Conservation (phyloP, 1,284 basidiomycete species). For the Cystobasidium sp. region DNA sequence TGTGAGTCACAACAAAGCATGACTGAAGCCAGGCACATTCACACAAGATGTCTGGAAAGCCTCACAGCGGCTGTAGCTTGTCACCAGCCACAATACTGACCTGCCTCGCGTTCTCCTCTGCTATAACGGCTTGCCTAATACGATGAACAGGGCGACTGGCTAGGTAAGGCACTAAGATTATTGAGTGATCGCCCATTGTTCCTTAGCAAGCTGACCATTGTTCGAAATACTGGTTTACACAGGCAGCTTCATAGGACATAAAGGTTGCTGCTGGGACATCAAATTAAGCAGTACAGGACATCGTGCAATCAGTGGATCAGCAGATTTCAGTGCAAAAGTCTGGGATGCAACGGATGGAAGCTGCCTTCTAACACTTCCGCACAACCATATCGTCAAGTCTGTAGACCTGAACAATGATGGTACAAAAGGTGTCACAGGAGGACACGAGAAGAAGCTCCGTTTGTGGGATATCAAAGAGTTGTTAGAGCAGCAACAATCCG, state of each 20-base stretch:
- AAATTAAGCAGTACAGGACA: constrained; percentile 74
- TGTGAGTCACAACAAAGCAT: constrained; percentile 24
- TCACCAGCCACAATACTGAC: background rate
- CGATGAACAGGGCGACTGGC: constrained; percentile 22
- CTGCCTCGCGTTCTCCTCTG: background rate
- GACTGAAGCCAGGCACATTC: background rate
- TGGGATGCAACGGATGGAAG: constrained; percentile 95
- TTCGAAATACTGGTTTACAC: background rate
- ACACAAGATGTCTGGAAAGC: background rate
- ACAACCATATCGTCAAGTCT: constrained; percentile 96
- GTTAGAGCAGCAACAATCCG: constrained; percentile 56
- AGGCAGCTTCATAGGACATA: constrained; percentile 92
- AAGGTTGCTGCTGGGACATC: constrained; percentile 97
- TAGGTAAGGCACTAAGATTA: constrained; percentile 40
- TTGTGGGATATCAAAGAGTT: constrained; percentile 84
- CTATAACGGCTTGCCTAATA: background rate
- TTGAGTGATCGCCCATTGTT: background rate
- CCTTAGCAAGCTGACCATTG: background rate
- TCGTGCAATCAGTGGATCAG: constrained; percentile 87
- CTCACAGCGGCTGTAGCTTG: background rate
- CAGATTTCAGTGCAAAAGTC: constrained; percentile 98
- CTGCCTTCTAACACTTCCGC: constrained; percentile 86
- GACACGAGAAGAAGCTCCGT: constrained; percentile 95
- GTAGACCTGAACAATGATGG: constrained; percentile 78
- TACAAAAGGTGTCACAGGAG: constrained; percentile 80